Evolutionary conservation across 352 stramenopile genomes (phyloP), one percentile per base, ranked within the genome.

Genomic region (Globisporangium camurandrum): DNA sequence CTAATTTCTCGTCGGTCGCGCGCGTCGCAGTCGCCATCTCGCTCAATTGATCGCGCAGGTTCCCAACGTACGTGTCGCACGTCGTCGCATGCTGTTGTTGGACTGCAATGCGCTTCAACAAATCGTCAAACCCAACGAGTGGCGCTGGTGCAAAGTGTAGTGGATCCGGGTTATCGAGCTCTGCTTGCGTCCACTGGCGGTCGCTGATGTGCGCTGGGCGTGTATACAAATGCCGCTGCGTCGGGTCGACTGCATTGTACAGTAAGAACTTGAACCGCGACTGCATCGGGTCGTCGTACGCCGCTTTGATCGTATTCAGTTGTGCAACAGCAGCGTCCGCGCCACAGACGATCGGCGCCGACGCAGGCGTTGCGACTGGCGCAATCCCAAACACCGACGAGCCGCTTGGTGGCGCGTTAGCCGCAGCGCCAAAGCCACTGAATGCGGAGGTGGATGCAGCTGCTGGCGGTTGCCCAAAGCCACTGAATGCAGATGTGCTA

Each of bases 181-280:
- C 80, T 1, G 78, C 84, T 39, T 91, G 84, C 24, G 86, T 86
- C 84, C 84, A 94, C 56, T 85, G 56, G 14, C 79, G 77, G 54
- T 94, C 84, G 50, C 84, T 92, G 44, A 94, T 88, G 57, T 90
- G 64, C 26, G 75, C 51, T n/a, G 84, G 84, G 20, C 81, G 76
- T 22, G 66, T 67, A 53, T 94, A 94, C 52, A 94, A 46, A 38
- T 91, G 81, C 4, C 81, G 66, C 52, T 90, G 79, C 31, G 75
- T 84, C 23, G 84, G 81, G 49, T 94, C 84, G 3, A 94, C 81
- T 17, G 78, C 81, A 59, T 94, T 94, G 69, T 94, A 94, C 67
- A 94, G 83, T 28, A 94, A 63, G 47, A 92, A 90, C 56, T 94
- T 94, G 68, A 94, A 94, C 1, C 84, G 78, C 23, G 84, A 94